Evolutionary conservation across 2,329 filamentous ascomycete genomes (phyloP).

Genomic region (Cyphellophora attinorum): DNA sequence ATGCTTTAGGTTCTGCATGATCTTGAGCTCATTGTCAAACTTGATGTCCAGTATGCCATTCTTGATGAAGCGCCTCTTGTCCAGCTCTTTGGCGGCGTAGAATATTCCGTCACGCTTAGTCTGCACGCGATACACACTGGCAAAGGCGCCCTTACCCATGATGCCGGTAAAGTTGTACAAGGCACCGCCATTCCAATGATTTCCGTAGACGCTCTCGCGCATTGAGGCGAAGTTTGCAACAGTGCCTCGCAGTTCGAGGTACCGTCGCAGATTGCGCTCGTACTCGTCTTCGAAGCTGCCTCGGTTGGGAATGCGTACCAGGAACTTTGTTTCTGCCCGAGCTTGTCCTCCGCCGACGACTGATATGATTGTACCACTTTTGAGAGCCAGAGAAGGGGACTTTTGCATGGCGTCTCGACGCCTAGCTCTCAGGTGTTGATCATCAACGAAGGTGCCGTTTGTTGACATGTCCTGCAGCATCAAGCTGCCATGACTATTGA

Average conservation of each 20-base stretch:
- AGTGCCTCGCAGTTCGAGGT: constrained; percentile 39
- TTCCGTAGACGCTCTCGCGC: constrained; percentile 41
- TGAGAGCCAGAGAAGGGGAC: constrained; percentile 53
- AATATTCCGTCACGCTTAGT: constrained; percentile 73
- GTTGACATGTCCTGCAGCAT: constrained; percentile 93
- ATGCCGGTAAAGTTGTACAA: constrained; percentile 74
- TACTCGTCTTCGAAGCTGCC: constrained; percentile 62
- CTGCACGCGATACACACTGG: constrained; percentile 83
- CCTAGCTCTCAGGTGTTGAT: constrained; percentile 45
- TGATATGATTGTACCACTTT: constrained; percentile 62
- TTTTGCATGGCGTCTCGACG: constrained; percentile 8
- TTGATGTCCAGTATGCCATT: constrained; percentile 83
- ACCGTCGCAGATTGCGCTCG: constrained; percentile 57
- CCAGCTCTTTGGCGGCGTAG: constrained; percentile 87
- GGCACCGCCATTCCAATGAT: constrained; percentile 73
- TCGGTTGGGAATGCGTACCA: constrained; percentile 72
- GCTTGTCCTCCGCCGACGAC: constrained; percentile 42
- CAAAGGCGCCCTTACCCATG: constrained; percentile 91
- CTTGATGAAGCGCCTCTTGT: constrained; percentile 88
- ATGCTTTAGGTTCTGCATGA: constrained; percentile 80
- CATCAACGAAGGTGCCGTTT: constrained; percentile 88
- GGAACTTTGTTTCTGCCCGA: constrained; percentile 63
- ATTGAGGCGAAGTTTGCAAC: constrained; percentile 21
- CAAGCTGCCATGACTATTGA: constrained; percentile 74
- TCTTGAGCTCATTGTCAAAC: constrained; percentile 93